phyloP scores from a whole-genome alignment of 2,329 filamentous ascomycete genomes.

The Hyphodiscus sp. region DNA sequence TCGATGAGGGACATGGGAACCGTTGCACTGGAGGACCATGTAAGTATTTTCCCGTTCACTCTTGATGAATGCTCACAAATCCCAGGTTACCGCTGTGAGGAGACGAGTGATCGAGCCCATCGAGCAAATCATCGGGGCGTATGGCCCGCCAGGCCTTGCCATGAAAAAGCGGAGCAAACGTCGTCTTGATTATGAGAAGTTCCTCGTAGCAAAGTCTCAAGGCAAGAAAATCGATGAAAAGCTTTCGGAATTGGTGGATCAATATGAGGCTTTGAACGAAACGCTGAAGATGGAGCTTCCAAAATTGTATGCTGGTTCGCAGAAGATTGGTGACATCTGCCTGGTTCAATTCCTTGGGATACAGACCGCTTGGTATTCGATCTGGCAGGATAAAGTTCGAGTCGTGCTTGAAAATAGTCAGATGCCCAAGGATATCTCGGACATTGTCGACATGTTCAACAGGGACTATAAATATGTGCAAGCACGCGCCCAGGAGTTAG shows the following conservation, averaged over 20 bases:
- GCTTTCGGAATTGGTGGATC: slow-evolving; percentile 74
- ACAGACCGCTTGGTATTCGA: slow-evolving; percentile 74
- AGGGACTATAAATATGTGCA: slow-evolving; percentile 74
- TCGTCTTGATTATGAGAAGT: slow-evolving; percentile 82
- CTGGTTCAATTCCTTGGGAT: slow-evolving; percentile 78
- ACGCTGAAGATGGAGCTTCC: slow-evolving; percentile 90
- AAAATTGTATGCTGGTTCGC: slow-evolving; percentile 72
- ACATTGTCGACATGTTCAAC: slow-evolving; percentile 72
- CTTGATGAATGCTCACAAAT: slow-evolving; percentile 9
- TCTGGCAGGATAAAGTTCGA: slow-evolving; percentile 78
- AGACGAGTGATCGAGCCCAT: slow-evolving; percentile 83
- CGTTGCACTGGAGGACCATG: slow-evolving; percentile 77
- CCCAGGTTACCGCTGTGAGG: slow-evolving; percentile 57
- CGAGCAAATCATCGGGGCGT: slow-evolving; percentile 68
- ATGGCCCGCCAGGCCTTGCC: slow-evolving; percentile 76
- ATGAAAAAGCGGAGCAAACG: slow-evolving; percentile 95
- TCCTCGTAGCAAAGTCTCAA: slow-evolving; percentile 66
- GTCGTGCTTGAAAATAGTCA: slow-evolving; percentile 61
- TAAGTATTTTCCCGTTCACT: slow-evolving; percentile 38
- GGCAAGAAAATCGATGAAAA: slow-evolving; percentile 87
- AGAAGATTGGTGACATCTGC: slow-evolving; percentile 76
- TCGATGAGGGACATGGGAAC: slow-evolving; percentile 81
- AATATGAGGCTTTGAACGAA: slow-evolving; percentile 80
- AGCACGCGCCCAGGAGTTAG: slow-evolving; percentile 62
- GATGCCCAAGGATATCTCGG: slow-evolving; percentile 59